phyloP scores from a whole-genome alignment of 176 grass and related monocot species.

The Aegilops sharonensis region DNA sequence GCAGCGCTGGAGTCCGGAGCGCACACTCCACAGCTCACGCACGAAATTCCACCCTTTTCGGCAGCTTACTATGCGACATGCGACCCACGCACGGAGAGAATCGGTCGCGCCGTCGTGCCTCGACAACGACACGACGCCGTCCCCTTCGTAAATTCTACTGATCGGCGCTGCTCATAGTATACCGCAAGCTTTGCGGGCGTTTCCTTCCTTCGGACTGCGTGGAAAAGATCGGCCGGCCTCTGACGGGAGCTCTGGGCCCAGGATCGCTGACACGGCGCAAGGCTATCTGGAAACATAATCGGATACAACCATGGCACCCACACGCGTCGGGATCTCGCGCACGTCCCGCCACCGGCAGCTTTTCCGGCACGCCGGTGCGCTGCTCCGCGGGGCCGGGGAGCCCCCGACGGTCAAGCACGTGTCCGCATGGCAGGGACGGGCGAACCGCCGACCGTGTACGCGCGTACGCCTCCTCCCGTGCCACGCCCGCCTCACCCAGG shows the following conservation, averaged over 20 bases:
- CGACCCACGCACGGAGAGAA: not conserved
- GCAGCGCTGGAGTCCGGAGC: not conserved
- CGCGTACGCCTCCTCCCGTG: not conserved
- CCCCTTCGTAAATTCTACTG: not conserved
- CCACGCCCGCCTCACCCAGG: no score
- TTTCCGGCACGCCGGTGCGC: not conserved
- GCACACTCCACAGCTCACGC: not conserved
- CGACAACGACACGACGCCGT: not conserved
- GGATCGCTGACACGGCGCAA: not conserved
- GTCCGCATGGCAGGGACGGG: slow-evolving; percentile 7
- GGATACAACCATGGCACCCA: no score
- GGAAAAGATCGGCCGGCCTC: no score
- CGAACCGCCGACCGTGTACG: slow-evolving; percentile 5
- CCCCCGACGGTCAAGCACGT: not conserved
- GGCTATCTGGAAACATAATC: not conserved
- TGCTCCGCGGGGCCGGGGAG: not conserved
- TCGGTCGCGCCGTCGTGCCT: not conserved
- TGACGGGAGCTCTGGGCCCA: no score
- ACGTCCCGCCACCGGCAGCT: not conserved
- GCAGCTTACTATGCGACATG: no score
- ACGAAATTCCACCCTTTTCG: no score
- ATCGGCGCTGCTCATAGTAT: not conserved
- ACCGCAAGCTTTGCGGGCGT: no score
- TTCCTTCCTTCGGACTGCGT: not conserved
- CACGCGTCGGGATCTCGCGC: not conserved